Conservation (phyloP, 805 yeast species). For the Candida morakotiae region DNA sequence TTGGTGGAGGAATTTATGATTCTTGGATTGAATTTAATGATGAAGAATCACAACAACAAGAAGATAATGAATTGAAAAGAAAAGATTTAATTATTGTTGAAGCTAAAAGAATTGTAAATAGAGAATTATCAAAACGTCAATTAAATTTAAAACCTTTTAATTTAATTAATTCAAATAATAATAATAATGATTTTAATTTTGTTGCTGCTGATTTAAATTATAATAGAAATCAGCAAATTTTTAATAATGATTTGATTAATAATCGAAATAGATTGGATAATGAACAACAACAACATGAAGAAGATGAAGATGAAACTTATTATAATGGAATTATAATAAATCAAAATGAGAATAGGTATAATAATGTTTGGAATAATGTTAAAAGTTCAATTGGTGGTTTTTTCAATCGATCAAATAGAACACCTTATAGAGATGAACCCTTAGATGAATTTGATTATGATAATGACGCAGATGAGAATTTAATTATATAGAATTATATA, state of each 20-base stretch:
- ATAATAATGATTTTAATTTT: slow-evolving; percentile 2
- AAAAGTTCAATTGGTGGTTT: not conserved
- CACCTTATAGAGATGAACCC: slow-evolving; percentile 18
- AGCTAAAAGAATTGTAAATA: slow-evolving; percentile 35
- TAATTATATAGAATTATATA: slow-evolving; percentile 19
- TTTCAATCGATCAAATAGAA: not conserved
- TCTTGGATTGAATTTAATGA: slow-evolving; percentile 38
- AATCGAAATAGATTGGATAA: not conserved
- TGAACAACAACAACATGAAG: not conserved
- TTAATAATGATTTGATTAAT: slow-evolving; percentile 19
- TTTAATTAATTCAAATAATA: slow-evolving; percentile 8
- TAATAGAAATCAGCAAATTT: slow-evolving; percentile 21
- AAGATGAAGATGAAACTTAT: not conserved
- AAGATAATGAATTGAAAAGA: slow-evolving; percentile 20
- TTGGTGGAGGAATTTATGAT: slow-evolving; percentile 35
- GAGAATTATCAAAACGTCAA: slow-evolving; percentile 29
- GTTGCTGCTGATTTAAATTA: slow-evolving; percentile 25
- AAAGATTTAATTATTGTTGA: slow-evolving; percentile 37
- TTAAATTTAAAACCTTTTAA: slow-evolving; percentile 26
- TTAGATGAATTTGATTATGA: slow-evolving; percentile 29
- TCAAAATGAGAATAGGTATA: not conserved
- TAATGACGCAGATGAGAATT: slow-evolving; percentile 30
- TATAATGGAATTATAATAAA: not conserved
- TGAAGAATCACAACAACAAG: slow-evolving; percentile 11
- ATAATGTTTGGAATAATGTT: slow-evolving; percentile 1